Percentiles rank a stretch among this genome's conserved stretches.
Conservation (phyloP, 1,284 basidiomycete species). For the Lentinula novae-zelandiae region DNA sequence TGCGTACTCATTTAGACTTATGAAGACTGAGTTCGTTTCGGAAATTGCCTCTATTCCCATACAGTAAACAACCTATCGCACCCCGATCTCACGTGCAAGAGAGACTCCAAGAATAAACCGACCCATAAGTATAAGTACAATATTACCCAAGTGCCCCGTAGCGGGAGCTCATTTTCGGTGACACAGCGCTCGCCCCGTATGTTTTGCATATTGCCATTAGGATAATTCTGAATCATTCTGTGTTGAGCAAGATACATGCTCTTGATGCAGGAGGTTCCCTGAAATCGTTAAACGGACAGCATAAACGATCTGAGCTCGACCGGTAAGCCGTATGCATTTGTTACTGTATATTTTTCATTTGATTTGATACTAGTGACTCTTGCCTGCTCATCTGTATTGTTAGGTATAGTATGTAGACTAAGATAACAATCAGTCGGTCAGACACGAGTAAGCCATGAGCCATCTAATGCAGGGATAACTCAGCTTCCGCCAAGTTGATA, state of each 20-base stretch:
- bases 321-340: neutral
- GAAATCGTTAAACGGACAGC: neutral
- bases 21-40: no score
- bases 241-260: neutral
- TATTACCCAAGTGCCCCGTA: no score
- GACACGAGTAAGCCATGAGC: neutral
- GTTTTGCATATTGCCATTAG: neutral
- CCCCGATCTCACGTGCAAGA: no score
- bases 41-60: no score
- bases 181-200: neutral
- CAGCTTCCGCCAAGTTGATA: neutral
- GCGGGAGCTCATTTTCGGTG: neutral
- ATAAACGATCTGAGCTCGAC: neutral
- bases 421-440: neutral
- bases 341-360: neutral
- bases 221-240: neutral
- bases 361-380: no score
- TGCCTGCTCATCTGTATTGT: no score
- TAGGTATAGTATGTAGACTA: no score
- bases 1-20: no score
- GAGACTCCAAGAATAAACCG: no score
- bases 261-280: neutral
- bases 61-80: no score
- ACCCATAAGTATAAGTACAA: no score
- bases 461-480: neutral